Evolutionary conservation across 441 rosid genomes (phyloP).

Genomic region (Eruca vesicaria): DNA sequence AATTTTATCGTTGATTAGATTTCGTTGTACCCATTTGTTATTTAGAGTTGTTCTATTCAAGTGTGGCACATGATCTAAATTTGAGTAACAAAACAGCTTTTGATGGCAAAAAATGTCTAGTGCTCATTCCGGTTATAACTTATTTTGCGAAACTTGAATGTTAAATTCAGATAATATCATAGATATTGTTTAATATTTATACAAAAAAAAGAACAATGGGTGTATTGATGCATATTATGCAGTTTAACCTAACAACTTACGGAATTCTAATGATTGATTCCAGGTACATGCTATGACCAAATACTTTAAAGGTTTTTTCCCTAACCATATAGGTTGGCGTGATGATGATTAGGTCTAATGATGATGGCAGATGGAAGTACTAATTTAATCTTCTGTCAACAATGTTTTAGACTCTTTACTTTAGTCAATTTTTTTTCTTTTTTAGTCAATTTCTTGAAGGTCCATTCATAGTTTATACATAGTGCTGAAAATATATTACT

Average conservation of each 20-base stretch:
- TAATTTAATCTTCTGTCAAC: slow-evolving; percentile 9
- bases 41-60: neutral
- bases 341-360: slow-evolving; percentile 28
- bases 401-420: slow-evolving; percentile 5
- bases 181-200: neutral
- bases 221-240: neutral
- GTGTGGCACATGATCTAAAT: neutral
- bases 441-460: neutral
- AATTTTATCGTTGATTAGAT: neutral
- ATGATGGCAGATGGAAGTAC: slow-evolving; percentile 28
- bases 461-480: neutral
- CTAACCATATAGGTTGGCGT: slow-evolving; percentile 25
- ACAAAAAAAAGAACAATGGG: neutral
- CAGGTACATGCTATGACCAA: slow-evolving; percentile 24
- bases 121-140: neutral
- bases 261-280: slow-evolving; percentile 15
- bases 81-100: neutral
- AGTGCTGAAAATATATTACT: neutral
- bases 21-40: neutral
- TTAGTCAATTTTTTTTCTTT: neutral
- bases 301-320: slow-evolving; percentile 7
- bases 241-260: neutral
- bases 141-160: neutral
- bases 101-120: neutral
- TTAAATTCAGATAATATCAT: neutral